Evolutionary conservation across 768 basidiomycete species (phyloP), one percentile per base, ranked within the genome.

Genomic region (Daedalea quercina): DNA sequence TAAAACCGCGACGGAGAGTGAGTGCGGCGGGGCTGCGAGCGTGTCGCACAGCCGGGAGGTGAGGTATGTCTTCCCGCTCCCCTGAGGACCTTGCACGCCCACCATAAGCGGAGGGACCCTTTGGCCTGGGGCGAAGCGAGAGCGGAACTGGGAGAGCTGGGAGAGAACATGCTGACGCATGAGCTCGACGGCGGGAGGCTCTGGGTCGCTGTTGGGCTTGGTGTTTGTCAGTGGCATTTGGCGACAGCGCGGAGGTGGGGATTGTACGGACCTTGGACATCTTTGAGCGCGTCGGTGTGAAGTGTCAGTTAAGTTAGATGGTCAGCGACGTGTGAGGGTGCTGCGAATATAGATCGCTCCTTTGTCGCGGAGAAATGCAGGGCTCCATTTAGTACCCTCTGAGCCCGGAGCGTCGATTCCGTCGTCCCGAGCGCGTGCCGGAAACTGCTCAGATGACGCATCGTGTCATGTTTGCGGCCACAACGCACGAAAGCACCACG

Each of bases 61-160:
- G 24, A 92, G 74, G 63, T 79, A 91, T 0, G 93, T 87, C 73
- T 98, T 98, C 31, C 94, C 94, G 49, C 87, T 89, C 11, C 94
- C 94, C 68, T 97, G 94, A 0, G 94, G 93, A 0, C 94, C 94
- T 70, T 96, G 94, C 15, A 96, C 63, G 2, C 84, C 93, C 12
- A 94, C 81, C 55, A 96, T 87, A 15, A 96, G 72, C 2, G 94
- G 93, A 22, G 66, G 65, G 11, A 12, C 49, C 13, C 46, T 9
- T 40, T 24, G n/a, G 23, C 42, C n/a, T 53, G 8, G 9, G 19
- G 49, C 23, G 51, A 52, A 50, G 47, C 54, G 65, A 31, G 59
- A 33, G 20, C 67, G 68, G 59, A 73, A 70, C 1, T 31, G 17
- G 33, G 53, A 20, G n/a, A 78, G 60, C 25, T 76, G 70, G 2